Evolutionary conservation across 257 asterid species (phyloP).

Genomic region (Ligustrum vulgare): DNA sequence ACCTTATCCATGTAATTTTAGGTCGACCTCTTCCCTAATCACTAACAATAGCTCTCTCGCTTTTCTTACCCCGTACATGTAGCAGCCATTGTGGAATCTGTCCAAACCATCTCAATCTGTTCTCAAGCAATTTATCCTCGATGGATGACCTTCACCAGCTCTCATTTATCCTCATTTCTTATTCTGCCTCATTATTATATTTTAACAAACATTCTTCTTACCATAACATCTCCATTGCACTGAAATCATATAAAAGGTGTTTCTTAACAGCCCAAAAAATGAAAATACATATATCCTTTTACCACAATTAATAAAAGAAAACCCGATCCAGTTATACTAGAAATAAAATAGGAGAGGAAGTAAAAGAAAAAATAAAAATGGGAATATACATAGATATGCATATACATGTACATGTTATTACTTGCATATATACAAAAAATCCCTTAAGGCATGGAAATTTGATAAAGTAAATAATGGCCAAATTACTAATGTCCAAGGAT

Average conservation of each 20-base stretch:
- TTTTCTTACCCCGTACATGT: background rate
- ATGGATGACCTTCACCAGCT: background rate
- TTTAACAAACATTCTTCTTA: background rate
- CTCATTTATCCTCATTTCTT: background rate
- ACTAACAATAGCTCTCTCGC: background rate
- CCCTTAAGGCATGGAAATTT: background rate
- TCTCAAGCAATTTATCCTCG: background rate
- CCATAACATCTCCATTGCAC: background rate
- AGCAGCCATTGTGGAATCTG: background rate
- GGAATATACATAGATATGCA: background rate
- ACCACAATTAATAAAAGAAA: background rate
- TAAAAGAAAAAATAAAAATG: background rate
- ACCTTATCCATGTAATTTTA: background rate
- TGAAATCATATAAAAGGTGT: background rate
- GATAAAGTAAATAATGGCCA: slow-evolving; percentile 6
- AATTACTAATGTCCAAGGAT: background rate
- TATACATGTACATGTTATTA: background rate
- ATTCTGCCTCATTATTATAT: background rate
- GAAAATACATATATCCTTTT: background rate
- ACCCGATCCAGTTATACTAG: background rate
- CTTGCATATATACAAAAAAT: background rate
- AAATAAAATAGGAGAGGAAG: background rate
- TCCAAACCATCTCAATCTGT: background rate
- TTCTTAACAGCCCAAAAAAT: background rate
- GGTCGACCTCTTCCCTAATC: background rate